phyloP scores from a whole-genome alignment of 805 yeast genomes.

The Yarrowia deformans region DNA sequence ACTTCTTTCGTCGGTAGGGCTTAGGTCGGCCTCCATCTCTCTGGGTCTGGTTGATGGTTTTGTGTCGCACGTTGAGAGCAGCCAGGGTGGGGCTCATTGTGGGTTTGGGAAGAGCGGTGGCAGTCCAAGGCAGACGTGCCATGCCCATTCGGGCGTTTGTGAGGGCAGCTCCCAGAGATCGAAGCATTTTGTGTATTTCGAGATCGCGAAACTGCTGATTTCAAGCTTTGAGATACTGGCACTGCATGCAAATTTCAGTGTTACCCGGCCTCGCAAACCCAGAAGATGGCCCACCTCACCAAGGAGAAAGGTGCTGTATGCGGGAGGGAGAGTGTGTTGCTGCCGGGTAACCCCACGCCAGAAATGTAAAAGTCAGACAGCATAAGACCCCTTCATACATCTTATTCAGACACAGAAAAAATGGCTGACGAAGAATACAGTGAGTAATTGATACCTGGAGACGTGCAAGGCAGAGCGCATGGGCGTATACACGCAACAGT shows the following conservation, averaged over 20 bases:
- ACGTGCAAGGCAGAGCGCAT: not conserved
- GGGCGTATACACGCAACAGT: not conserved
- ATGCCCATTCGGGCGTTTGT: slow-evolving; percentile 36
- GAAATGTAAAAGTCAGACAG: slow-evolving; percentile 3
- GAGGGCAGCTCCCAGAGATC: slow-evolving; percentile 35
- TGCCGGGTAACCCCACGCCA: slow-evolving; percentile 21
- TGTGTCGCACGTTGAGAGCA: slow-evolving; percentile 39
- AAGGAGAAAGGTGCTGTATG: too few relatives aligned
- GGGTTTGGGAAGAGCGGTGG: slow-evolving; percentile 20
- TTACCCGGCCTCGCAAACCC: slow-evolving; percentile 20
- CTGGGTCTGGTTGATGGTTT: slow-evolving; percentile 50
- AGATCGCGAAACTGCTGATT: not conserved
- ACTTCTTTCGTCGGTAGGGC: slow-evolving; percentile 51
- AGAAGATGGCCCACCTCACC: too few relatives aligned
- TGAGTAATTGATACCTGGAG: slow-evolving; percentile 22
- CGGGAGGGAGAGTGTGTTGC: not conserved
- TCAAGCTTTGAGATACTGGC: not conserved
- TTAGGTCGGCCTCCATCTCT: slow-evolving; percentile 49
- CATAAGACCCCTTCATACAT: slow-evolving; percentile 3
- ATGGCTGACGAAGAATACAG: slow-evolving; percentile 44
- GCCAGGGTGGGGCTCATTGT: slow-evolving; percentile 19
- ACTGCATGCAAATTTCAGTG: slow-evolving; percentile 35
- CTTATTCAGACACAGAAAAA: slow-evolving; percentile 6
- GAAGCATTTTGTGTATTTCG: slow-evolving; percentile 24
- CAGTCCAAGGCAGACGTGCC: slow-evolving; percentile 36